These are phyloP conservation scores for Elsinoe australis DNA, from an alignment of 2,329 filamentous ascomycete species.

Conservation along the genomic window DNA sequence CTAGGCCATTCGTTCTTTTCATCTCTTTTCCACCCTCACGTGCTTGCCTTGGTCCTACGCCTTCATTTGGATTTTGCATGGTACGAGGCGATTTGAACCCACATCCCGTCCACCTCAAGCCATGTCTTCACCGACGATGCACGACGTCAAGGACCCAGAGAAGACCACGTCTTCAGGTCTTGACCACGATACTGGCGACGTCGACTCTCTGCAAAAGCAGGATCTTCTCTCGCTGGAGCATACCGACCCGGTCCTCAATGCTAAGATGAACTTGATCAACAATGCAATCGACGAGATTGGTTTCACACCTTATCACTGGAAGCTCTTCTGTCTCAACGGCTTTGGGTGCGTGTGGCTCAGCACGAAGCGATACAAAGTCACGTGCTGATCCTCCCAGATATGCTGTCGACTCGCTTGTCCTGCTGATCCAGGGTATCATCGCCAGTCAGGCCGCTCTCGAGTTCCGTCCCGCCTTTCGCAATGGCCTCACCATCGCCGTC, in stretches of 20 bases:
- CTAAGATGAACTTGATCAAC: slow-evolving; percentile 63
- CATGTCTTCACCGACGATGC: neutral
- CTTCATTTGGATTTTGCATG: neutral
- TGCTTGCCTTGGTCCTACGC: too few relatives aligned
- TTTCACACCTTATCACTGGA: slow-evolving; percentile 48
- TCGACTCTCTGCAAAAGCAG: slow-evolving; percentile 6
- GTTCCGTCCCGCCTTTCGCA: slow-evolving; percentile 47
- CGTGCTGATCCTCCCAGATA: slow-evolving; percentile 68
- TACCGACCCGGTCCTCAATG: slow-evolving; percentile 54
- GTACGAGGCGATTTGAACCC: neutral
- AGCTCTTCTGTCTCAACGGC: slow-evolving; percentile 54
- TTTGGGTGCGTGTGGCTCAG: slow-evolving; percentile 43
- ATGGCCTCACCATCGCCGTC: slow-evolving; percentile 53
- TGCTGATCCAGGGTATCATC: slow-evolving; percentile 57
- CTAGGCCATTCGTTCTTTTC: too few relatives aligned
- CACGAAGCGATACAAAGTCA: too few relatives aligned
- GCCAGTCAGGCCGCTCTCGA: slow-evolving; percentile 51
- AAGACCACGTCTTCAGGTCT: neutral
- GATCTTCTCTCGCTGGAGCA: slow-evolving; percentile 36
- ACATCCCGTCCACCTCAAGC: too few relatives aligned
- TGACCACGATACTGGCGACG: neutral
- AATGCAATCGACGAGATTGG: slow-evolving; percentile 52
- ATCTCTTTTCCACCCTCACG: too few relatives aligned
- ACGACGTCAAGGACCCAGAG: slow-evolving; percentile 1
- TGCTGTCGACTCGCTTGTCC: slow-evolving; percentile 50